phyloP scores from a whole-genome alignment of 1,284 basidiomycete genomes.

The Trametes hirsuta region DNA sequence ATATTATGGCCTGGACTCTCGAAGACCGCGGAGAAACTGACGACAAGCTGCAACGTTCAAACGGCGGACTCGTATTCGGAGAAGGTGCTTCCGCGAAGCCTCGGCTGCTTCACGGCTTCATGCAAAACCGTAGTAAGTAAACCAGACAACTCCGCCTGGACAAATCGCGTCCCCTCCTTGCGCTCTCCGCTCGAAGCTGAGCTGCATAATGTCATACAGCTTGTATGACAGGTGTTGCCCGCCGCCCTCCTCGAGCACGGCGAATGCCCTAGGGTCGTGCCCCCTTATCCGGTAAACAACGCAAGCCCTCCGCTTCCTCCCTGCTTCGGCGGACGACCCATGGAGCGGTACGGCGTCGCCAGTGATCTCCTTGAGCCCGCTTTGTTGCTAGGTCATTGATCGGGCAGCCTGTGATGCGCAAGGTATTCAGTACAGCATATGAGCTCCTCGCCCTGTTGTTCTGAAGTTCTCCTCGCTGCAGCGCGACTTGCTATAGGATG shows the following conservation, averaged over 20 bases:
- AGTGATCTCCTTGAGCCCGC: slow-evolving; percentile 18
- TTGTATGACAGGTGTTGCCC: slow-evolving; percentile 14
- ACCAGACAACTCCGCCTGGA: slow-evolving; percentile 9
- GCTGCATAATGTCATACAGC: slow-evolving; percentile 12
- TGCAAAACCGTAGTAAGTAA: slow-evolving; percentile 3
- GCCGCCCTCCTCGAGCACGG: slow-evolving; percentile 11
- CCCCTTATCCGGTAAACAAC: slow-evolving; percentile 13
- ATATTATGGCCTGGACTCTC: slow-evolving; percentile 11
- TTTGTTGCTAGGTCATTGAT: slow-evolving; percentile 20
- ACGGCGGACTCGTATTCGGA: slow-evolving; percentile 8
- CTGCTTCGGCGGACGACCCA: slow-evolving; percentile 8
- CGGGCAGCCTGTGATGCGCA: slow-evolving; percentile 26
- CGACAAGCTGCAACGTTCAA: slow-evolving; percentile 19
- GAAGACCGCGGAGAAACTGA: slow-evolving; percentile 19
- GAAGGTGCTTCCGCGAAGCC: slow-evolving; percentile 19
- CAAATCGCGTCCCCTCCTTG: neutral
- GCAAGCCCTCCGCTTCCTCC: slow-evolving; percentile 4
- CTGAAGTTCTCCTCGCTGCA: slow-evolving; percentile 16
- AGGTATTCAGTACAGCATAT: slow-evolving; percentile 16
- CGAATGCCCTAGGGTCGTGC: slow-evolving; percentile 13
- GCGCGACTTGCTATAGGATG: slow-evolving; percentile 7
- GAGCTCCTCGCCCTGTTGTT: slow-evolving; percentile 21
- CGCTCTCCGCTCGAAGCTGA: slow-evolving; percentile 18
- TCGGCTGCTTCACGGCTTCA: slow-evolving; percentile 20
- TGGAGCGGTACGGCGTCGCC: slow-evolving; percentile 11